Base-by-base conservation (phyloP, 345 rosid genomes). In the Brassica carinata region DNA sequence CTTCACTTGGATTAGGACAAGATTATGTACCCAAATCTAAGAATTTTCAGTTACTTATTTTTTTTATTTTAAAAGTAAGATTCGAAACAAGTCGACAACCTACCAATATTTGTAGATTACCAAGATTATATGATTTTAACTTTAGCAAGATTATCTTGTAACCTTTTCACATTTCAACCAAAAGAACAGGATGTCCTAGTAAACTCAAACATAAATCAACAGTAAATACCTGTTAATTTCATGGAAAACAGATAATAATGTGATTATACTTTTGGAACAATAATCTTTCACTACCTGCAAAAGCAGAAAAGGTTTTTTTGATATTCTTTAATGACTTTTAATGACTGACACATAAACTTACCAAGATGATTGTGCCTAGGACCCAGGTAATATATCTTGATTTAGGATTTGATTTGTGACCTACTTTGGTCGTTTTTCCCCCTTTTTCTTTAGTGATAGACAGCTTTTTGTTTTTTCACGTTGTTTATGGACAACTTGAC, bases 391-490 rank as follows among this genome's bases (percentile, higher is more conserved):
- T 83, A 84, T 69, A 73, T 83, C 80, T 78, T 59, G 61, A 71
- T 77, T 67, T 33, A 23, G 81, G 63, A 64, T 65, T 72, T 83
- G 72, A 73, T 69, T 68, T 71, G 69, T 77, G 76, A 68, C 81
- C 78, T 78, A 78, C 67, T 79, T 51, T 64, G 62, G 71, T 84
- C 72, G 55, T 45, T 71, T 79, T 64, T 51, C 19, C 55, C 38
- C 53, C 29, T 65, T 79, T 72, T 77, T 23, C 69, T 81, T 71
- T 81, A 80, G 76, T 81, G 84, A 53, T 82, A 75, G 29, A 73
- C 73, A 73, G 64, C 75, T 83, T 62, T 72, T 59, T 73, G 33
- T 74, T 57, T 59, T 78, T 59, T 51, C 69, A 65, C 55, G 73
- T 75, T 81, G 69, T 81, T 76, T 76, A 81, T 64, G 17, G 63